phyloP scores from a whole-genome alignment of 2,329 filamentous ascomycete species.

The Cladosporium sp. region DNA sequence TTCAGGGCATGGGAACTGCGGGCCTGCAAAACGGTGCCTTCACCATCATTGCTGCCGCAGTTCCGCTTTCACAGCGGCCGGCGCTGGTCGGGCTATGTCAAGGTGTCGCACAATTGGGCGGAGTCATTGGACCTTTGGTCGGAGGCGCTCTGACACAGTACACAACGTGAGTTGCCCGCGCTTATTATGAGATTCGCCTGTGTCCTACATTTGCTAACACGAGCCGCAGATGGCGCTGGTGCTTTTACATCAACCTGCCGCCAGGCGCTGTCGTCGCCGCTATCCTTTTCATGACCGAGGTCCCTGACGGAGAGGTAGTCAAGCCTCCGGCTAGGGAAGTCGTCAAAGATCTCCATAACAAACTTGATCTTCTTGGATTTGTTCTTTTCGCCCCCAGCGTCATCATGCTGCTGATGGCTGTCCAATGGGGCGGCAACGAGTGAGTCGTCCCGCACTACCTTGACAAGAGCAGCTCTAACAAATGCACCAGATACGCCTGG shows the following conservation, averaged over 20 bases:
- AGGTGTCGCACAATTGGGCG: constrained; percentile 10
- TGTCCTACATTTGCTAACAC: background rate
- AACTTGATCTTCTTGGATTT: constrained; percentile 35
- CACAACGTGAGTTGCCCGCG: constrained; percentile 1
- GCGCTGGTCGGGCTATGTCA: constrained; percentile 18
- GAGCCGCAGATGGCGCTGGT: constrained; percentile 11
- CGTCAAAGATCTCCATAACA: constrained; percentile 23
- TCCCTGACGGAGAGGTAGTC: constrained; percentile 24
- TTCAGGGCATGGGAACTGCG: constrained; percentile 49
- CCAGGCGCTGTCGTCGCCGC: constrained; percentile 35
- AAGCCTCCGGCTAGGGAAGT: constrained; percentile 18
- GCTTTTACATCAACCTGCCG: constrained; percentile 41
- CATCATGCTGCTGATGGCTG: constrained; percentile 33
- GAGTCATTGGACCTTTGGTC: constrained; percentile 14
- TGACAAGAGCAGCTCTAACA: background rate
- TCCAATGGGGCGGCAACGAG: constrained; percentile 33
- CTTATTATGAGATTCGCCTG: background rate
- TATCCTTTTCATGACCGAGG: constrained; percentile 26
- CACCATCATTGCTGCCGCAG: constrained; percentile 13
- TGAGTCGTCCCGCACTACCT: constrained; percentile 10
- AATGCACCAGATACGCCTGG: constrained; percentile 24
- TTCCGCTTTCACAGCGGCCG: constrained; percentile 14
- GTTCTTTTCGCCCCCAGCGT: constrained; percentile 29
- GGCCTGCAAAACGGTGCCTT: constrained; percentile 28
- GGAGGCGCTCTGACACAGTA: constrained; percentile 17